These are phyloP conservation scores for Kuraishia hungarica DNA, from an alignment of 805 yeast species.

Conservation along the genomic window DNA sequence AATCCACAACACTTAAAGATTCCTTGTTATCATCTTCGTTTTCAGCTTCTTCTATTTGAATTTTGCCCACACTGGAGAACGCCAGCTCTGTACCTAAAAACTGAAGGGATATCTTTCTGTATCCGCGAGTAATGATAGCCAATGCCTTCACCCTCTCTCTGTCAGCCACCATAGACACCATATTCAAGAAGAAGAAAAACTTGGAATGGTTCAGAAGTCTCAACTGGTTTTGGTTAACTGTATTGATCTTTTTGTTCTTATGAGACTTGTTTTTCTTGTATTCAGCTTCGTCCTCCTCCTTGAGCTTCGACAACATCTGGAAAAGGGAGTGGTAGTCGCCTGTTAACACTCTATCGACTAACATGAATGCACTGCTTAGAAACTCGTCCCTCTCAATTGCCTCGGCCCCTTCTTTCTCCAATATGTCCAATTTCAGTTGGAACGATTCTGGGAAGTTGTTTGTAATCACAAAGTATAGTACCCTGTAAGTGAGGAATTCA, in stretches of 20 bases:
- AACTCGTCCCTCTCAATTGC: slow-evolving; percentile 13
- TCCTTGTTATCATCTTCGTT: neutral
- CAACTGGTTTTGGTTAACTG: slow-evolving; percentile 13
- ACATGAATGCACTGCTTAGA: slow-evolving; percentile 23
- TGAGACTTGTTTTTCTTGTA: slow-evolving; percentile 4
- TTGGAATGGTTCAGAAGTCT: slow-evolving; percentile 10
- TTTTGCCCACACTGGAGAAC: neutral
- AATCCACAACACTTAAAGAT: neutral
- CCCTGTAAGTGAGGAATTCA: slow-evolving; percentile 68
- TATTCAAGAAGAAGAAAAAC: slow-evolving; percentile 16
- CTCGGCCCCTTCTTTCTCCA: slow-evolving; percentile 6
- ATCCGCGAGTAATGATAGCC: slow-evolving; percentile 46
- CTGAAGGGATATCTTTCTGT: slow-evolving; percentile 31
- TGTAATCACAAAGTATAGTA: slow-evolving; percentile 70
- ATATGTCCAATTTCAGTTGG: slow-evolving; percentile 24
- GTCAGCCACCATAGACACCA: slow-evolving; percentile 45
- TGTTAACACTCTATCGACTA: slow-evolving; percentile 23
- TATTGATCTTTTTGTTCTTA: slow-evolving; percentile 12
- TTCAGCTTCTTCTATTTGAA: neutral
- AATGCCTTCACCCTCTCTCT: slow-evolving; percentile 53
- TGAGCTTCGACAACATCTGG: slow-evolving; percentile 27
- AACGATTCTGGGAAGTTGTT: slow-evolving; percentile 51
- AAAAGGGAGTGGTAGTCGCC: slow-evolving; percentile 50
- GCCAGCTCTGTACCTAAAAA: neutral
- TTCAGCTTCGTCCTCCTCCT: slow-evolving; percentile 27